Conservation (phyloP, 768 basidiomycete genomes). For the Paxillus involutus region DNA sequence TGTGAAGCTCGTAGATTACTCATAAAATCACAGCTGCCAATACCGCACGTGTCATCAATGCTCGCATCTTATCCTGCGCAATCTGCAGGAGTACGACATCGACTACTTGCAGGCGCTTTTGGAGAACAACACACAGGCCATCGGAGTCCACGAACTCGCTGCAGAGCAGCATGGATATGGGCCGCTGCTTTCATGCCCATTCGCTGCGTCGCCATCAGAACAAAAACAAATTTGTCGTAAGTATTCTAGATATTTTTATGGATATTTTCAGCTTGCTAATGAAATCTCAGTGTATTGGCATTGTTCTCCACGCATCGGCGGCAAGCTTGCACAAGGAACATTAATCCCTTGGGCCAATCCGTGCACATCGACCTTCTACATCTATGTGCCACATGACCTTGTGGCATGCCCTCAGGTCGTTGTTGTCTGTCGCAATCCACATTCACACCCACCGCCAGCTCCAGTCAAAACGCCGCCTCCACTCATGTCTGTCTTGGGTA, state of each 20-base stretch:
- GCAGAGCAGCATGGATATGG: slow-evolving; percentile 18
- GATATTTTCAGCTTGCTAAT: not conserved
- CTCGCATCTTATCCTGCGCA: not conserved
- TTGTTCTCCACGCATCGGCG: not conserved
- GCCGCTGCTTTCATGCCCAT: slow-evolving; percentile 15
- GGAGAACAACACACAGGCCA: not conserved
- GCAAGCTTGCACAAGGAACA: slow-evolving; percentile 11
- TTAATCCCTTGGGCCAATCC: not conserved
- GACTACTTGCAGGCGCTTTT: slow-evolving; percentile 21
- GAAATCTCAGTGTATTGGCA: not conserved
- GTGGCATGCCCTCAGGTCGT: slow-evolving; percentile 5
- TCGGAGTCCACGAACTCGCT: not conserved
- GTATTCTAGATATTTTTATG: not conserved
- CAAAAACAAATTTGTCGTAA: slow-evolving; percentile 18
- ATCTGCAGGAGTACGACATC: not conserved
- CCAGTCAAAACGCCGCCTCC: slow-evolving; percentile 6
- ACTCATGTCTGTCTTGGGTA: slow-evolving; percentile 7
- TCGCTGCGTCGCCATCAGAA: slow-evolving; percentile 12
- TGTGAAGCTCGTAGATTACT: not conserved
- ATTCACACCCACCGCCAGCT: slow-evolving; percentile 8
- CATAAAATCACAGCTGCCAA: not conserved
- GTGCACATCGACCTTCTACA: slow-evolving; percentile 1
- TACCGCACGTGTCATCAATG: not conserved
- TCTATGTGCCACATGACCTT: slow-evolving; percentile 10
- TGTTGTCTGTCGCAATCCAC: slow-evolving; percentile 9